Evolutionary conservation across 495 filamentous ascomycete genomes (phyloP).

Genomic region (Xeromyces bisporus): DNA sequence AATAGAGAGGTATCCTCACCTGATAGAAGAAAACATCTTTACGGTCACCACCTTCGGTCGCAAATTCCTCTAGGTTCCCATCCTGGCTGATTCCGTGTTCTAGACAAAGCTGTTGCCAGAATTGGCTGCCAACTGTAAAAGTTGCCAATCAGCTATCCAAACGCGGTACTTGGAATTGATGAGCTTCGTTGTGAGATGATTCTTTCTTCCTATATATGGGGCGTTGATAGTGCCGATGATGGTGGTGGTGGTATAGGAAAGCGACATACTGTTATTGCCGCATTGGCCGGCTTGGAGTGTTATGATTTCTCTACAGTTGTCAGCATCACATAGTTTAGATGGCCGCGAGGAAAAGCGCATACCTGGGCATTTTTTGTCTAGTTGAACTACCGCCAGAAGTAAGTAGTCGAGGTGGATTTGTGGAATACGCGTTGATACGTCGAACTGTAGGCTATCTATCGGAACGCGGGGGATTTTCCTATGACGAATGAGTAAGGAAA

Average conservation of each 20-base stretch:
- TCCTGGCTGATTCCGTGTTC: constrained; percentile 96
- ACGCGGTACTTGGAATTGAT: no score
- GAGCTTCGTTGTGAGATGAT: no score
- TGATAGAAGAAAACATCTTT: constrained; percentile 99
- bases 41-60: constrained; percentile 88
- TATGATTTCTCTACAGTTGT: constrained; percentile 79
- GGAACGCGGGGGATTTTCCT: constrained; percentile 19
- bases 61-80: constrained; percentile 89
- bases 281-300: constrained; percentile 98
- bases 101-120: constrained; percentile 94
- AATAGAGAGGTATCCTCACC: constrained; percentile 14
- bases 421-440: no score
- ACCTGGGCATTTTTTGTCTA: constrained; percentile 32
- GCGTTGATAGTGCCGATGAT: not conserved
- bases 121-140: constrained; percentile 65
- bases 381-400: no score
- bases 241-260: constrained; percentile 1
- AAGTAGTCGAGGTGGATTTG: constrained; percentile 15
- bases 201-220: no score
- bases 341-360: constrained; percentile 2
- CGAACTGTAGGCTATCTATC: no score
- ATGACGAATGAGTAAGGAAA: no score
- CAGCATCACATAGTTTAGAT: not conserved
- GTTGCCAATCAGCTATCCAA: constrained; percentile 9
- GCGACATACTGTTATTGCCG: constrained; percentile 84